phyloP scores from a whole-genome alignment of 1,139 yeast genomes.

The Saccharomyces hybrid region DNA sequence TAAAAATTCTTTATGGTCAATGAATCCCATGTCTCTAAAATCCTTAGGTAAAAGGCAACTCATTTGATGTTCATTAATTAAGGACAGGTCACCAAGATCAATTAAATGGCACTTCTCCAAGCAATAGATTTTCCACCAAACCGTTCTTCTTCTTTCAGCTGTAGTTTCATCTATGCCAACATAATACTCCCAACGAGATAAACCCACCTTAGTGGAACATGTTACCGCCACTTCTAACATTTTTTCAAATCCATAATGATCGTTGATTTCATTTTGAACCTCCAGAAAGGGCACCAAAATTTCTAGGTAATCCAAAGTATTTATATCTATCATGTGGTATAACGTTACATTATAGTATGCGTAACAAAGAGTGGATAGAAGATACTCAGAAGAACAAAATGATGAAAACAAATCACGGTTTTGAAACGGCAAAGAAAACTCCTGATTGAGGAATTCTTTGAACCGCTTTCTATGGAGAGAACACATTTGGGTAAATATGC shows the following conservation, averaged over 20 bases:
- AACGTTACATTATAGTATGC: constrained; percentile 21
- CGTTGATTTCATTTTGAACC: not conserved
- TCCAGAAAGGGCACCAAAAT: not conserved
- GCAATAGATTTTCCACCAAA: constrained; percentile 13
- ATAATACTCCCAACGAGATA: constrained; percentile 15
- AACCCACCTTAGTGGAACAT: constrained; percentile 4
- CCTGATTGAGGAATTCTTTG: constrained; percentile 10
- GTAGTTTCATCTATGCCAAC: constrained; percentile 13
- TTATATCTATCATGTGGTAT: constrained; percentile 15
- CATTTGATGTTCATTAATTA: not conserved
- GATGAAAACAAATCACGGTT: constrained; percentile 7
- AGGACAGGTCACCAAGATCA: not conserved
- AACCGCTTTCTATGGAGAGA: constrained; percentile 13
- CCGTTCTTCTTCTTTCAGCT: constrained; percentile 12
- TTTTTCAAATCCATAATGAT: not conserved
- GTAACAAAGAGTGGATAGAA: constrained; percentile 19
- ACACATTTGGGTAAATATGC: constrained; percentile 16
- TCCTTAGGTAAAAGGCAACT: not conserved
- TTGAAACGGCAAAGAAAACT: not conserved
- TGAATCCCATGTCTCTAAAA: not conserved
- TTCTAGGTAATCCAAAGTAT: constrained; percentile 12
- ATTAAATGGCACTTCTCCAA: constrained; percentile 6
- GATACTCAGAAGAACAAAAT: constrained; percentile 19
- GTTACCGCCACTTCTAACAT: not conserved
- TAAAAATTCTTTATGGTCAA: constrained; percentile 13